Conservation (phyloP, 257 asterid species). For the Datura wrightii region DNA sequence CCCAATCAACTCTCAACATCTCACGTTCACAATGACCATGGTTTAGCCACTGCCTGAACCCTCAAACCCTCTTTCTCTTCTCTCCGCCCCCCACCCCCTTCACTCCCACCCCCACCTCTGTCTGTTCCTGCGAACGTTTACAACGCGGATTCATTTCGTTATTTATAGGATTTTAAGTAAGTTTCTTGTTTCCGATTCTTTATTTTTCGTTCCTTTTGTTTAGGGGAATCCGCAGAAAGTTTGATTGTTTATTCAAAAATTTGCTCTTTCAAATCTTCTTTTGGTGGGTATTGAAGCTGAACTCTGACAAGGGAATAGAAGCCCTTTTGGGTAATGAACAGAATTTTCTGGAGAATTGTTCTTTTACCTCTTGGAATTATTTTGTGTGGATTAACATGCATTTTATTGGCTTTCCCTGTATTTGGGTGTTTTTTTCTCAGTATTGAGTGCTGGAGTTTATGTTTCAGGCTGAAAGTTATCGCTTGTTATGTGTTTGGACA, state of each 20-base stretch:
- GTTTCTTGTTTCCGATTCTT: background rate
- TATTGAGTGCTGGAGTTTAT: background rate
- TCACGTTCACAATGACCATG: constrained; percentile 3
- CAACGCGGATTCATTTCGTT: constrained; percentile 25
- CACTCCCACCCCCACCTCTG: background rate
- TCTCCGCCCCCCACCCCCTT: background rate
- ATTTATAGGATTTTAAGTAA: constrained; percentile 22
- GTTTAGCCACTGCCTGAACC: constrained; percentile 25
- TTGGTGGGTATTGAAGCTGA: background rate
- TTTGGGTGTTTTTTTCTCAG: background rate
- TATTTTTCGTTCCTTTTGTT: background rate
- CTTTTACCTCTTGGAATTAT: background rate
- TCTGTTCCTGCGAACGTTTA: background rate
- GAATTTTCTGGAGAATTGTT: background rate
- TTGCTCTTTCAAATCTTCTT: background rate
- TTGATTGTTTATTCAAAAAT: background rate
- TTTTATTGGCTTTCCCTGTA: background rate
- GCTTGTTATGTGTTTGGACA: background rate
- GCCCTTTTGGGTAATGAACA: background rate
- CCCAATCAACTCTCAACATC: constrained; percentile 19
- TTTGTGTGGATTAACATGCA: background rate
- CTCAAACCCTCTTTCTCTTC: constrained; percentile 33
- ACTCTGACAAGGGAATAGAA: background rate
- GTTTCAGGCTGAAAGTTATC: background rate
- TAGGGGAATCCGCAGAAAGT: background rate